A percentile compares a stretch with the other conserved stretches of the same genome.
phyloP scores from a whole-genome alignment of 148 eudicot genomes.

The Suaeda aralocaspica region DNA sequence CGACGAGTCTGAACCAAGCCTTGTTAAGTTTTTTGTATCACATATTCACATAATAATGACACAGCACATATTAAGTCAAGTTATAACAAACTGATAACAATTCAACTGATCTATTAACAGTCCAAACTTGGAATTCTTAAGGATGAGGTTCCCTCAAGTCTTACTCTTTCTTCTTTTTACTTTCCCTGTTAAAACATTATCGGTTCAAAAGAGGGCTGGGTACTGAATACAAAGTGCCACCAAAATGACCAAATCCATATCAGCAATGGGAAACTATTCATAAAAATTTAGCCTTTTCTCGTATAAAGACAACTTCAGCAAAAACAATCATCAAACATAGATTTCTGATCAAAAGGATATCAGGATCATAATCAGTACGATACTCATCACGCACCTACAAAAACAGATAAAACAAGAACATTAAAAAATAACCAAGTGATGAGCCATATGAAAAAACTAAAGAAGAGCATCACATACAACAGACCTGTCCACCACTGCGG shows the following conservation, averaged over 20 bases:
- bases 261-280: not conserved
- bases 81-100: not conserved
- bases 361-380: slow-evolving; percentile 98
- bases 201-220: not conserved
- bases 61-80: not conserved
- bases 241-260: not conserved
- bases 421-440: not conserved
- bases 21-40: too few species aligned
- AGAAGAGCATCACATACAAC: slow-evolving; percentile 8
- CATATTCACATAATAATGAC: not conserved
- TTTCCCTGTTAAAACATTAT: not conserved
- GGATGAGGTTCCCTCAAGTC: not conserved
- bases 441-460: not conserved
- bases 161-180: not conserved
- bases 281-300: not conserved
- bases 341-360: slow-evolving; percentile 59
- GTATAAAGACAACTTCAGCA: not conserved
- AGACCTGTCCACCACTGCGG: slow-evolving; percentile 96
- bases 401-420: slow-evolving; percentile 13
- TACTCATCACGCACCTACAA: slow-evolving; percentile 95
- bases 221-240: not conserved
- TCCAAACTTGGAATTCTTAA: not conserved
- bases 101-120: not conserved
- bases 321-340: not conserved
- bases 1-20: not conserved